phyloP scores from a whole-genome alignment of 2,329 filamentous ascomycete species.

The Lanzia echinophila region DNA sequence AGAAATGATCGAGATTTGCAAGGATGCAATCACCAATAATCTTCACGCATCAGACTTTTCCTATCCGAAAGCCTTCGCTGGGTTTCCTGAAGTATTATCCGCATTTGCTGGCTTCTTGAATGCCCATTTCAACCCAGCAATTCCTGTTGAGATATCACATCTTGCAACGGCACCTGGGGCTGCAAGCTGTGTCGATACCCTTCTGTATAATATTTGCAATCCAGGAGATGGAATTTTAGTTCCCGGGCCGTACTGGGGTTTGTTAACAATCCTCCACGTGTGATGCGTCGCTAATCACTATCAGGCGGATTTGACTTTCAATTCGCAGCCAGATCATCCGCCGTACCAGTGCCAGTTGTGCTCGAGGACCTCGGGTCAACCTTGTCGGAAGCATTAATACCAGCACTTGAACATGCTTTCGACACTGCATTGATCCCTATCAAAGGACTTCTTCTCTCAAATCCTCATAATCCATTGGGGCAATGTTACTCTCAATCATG shows the following conservation, averaged over 20 bases:
- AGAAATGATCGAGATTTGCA: constrained; percentile 14
- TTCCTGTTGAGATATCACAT: constrained; percentile 12
- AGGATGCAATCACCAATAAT: constrained; percentile 8
- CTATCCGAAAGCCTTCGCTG: constrained; percentile 10
- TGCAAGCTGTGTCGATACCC: constrained; percentile 13
- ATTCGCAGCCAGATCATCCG: constrained; percentile 2
- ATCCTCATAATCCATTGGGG: constrained; percentile 29
- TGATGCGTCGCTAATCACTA: background rate
- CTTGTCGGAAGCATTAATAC: background rate
- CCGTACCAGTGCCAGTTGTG: background rate
- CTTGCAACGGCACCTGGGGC: constrained; percentile 14
- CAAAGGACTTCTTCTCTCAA: constrained; percentile 35
- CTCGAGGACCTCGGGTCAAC: background rate
- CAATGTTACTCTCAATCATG: constrained; percentile 15
- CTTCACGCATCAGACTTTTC: constrained; percentile 10
- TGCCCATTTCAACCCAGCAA: constrained; percentile 13
- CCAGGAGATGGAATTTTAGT: constrained; percentile 16
- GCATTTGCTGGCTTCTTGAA: constrained; percentile 16
- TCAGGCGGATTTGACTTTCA: constrained; percentile 5
- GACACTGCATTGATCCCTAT: background rate
- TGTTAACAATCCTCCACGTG: background rate
- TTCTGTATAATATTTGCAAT: constrained; percentile 17
- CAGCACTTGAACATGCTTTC: constrained; percentile 1
- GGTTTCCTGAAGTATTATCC: constrained; percentile 5
- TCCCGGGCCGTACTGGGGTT: constrained; percentile 19